Conservation (phyloP, 2,329 filamentous ascomycete species). For the Didymella arachidicola region DNA sequence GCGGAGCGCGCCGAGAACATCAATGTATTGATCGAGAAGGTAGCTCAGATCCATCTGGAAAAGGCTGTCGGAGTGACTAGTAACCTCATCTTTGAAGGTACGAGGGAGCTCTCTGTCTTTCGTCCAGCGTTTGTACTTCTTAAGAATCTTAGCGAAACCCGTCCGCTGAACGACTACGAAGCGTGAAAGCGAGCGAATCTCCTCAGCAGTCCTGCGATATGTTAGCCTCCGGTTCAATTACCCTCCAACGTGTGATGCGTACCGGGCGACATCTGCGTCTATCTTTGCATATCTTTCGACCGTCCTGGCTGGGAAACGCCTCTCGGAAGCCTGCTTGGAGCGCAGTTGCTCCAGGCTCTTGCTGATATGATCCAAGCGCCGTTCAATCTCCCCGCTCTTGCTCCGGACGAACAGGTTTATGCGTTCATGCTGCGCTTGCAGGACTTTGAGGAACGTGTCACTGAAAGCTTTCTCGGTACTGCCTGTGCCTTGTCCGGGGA, state of each 20-base stretch:
- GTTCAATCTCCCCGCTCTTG: conserved; percentile 79
- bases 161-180: conserved; percentile 77
- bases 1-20: conserved; percentile 56
- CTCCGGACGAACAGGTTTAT: conserved; percentile 80
- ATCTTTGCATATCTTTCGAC: conserved; percentile 60
- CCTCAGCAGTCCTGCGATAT: conserved; percentile 67
- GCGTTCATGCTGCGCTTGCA: conserved; percentile 78
- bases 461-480: conserved; percentile 71
- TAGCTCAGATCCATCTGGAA: conserved; percentile 69
- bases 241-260: conserved; percentile 15
- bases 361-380: conserved; percentile 63
- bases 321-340: conserved; percentile 27
- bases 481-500: conserved; percentile 69
- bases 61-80: conserved; percentile 74
- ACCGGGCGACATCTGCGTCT: conserved; percentile 59
- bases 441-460: conserved; percentile 72
- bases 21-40: conserved; percentile 58
- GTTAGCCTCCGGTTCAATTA: conserved; percentile 19
- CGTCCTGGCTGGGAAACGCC: conserved; percentile 53
- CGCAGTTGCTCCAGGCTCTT: conserved; percentile 50
- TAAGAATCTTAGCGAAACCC: conserved; percentile 82
- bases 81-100: conserved; percentile 72
- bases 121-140: conserved; percentile 91
- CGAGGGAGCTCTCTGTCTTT: conserved; percentile 70
- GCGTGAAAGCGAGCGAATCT: conserved; percentile 73